Conservation (phyloP, 768 basidiomycete genomes). For the Dioszegia aurantiaca region DNA sequence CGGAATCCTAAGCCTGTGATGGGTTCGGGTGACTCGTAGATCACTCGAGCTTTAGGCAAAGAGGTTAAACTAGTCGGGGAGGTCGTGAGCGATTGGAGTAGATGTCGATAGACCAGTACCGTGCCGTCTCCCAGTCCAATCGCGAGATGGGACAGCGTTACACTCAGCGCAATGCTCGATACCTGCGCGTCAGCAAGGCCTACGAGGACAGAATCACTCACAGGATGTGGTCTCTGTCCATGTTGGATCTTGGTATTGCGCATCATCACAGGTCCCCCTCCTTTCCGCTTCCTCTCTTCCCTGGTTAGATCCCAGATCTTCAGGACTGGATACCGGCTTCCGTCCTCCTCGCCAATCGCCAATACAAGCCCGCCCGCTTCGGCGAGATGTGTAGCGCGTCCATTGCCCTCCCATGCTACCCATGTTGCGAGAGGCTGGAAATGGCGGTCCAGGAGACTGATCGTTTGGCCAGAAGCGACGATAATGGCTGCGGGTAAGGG, state of each 20-base stretch:
- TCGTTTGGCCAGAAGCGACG: conserved; percentile 33
- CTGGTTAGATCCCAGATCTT: conserved; percentile 87
- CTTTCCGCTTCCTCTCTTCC: conserved; percentile 60
- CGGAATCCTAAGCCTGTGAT: conserved; percentile 89
- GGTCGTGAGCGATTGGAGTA: conserved; percentile 81
- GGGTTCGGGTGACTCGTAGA: conserved; percentile 81
- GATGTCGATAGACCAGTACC: conserved; percentile 82
- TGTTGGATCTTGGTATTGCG: conserved; percentile 75
- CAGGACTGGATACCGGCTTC: conserved; percentile 51
- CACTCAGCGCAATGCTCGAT: conserved; percentile 73
- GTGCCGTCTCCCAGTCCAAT: conserved; percentile 94
- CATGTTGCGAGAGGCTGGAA: conserved; percentile 33
- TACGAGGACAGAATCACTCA: conserved; percentile 51
- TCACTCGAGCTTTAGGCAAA: conserved; percentile 77
- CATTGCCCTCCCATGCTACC: conserved; percentile 47
- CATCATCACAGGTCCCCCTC: conserved; percentile 60
- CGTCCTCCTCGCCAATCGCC: conserved; percentile 65
- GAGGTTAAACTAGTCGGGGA: conserved; percentile 63
- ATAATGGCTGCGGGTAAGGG: conserved; percentile 38
- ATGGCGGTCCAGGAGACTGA: conserved; percentile 41
- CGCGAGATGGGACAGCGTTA: conserved; percentile 75
- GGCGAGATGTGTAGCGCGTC: conserved; percentile 57
- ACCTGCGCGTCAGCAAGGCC: conserved; percentile 56
- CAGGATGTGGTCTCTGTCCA: conserved; percentile 74
- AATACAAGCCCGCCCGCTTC: conserved; percentile 77